A percentile compares a stretch with the other conserved stretches of the same genome.
These are phyloP conservation scores for Alloteropsis semialata DNA, from an alignment of 176 grass and related monocot species.

Conservation along the genomic window DNA sequence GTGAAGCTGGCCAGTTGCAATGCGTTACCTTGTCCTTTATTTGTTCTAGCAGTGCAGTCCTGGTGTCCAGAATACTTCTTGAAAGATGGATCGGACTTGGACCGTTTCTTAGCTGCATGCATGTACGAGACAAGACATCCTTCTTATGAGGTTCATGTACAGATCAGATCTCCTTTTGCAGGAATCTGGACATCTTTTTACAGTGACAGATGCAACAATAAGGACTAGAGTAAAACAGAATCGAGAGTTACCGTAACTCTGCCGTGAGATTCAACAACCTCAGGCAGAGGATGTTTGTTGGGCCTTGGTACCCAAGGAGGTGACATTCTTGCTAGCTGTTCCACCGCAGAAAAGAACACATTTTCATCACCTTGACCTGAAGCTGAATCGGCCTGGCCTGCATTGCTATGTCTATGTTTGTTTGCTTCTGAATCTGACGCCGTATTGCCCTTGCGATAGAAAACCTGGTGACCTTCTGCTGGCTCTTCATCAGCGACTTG, in stretches of 20 bases:
- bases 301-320: slow-evolving; percentile 22
- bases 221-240: too few relatives aligned
- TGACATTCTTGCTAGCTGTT: slow-evolving; percentile 28
- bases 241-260: slow-evolving; percentile 50
- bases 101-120: slow-evolving; percentile 53
- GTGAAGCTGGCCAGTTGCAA: neutral
- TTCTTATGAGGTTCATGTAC: neutral
- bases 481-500: too few relatives aligned
- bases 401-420: neutral
- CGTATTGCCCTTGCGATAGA: too few relatives aligned
- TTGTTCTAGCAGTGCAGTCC: slow-evolving; percentile 41
- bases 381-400: neutral
- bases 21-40: slow-evolving; percentile 48
- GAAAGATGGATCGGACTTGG: slow-evolving; percentile 45
- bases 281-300: slow-evolving; percentile 41
- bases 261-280: slow-evolving; percentile 43
- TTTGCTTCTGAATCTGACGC: neutral
- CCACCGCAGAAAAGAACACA: neutral
- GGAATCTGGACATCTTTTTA: neutral
- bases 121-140: neutral
- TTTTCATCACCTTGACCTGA: neutral
- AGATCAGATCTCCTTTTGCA: neutral
- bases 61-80: slow-evolving; percentile 33
- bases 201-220: neutral
- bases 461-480: too few relatives aligned